A percentile compares a stretch with the other conserved stretches of the same genome.
These are phyloP conservation scores for Rhodotorula sp. DNA, from an alignment of 1,284 basidiomycete species.

Conservation along the genomic window DNA sequence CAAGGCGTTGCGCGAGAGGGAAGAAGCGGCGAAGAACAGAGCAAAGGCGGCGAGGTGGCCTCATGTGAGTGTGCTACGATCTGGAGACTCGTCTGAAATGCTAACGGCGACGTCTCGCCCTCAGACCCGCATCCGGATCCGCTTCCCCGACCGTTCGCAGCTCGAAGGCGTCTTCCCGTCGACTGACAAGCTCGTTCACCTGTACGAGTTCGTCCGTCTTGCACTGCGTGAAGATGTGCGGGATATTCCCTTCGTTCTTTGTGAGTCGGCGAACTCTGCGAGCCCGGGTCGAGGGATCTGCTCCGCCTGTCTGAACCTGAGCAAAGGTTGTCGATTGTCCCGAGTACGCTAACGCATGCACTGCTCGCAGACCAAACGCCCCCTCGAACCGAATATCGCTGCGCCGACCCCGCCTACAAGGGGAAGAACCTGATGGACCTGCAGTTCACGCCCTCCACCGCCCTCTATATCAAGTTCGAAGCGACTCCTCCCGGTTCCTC, in stretches of 20 bases:
- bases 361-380: constrained; percentile 66
- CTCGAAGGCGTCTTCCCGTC: constrained; percentile 76
- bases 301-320: not conserved
- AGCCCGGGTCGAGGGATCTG: too few species aligned
- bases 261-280: constrained; percentile 54
- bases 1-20: constrained; percentile 64
- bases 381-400: constrained; percentile 74
- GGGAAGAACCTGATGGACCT: constrained; percentile 67
- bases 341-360: not conserved
- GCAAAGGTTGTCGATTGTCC: not conserved
- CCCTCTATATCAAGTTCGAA: constrained; percentile 69
- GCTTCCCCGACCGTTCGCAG: constrained; percentile 74
- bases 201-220: constrained; percentile 79
- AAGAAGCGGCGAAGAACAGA: constrained; percentile 53
- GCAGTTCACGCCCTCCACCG: constrained; percentile 72
- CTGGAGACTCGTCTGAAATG: not conserved
- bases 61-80: constrained; percentile 55
- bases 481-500: not conserved
- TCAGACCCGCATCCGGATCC: constrained; percentile 75
- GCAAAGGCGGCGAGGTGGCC: constrained; percentile 67
- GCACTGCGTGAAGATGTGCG: constrained; percentile 68
- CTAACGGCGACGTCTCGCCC: not conserved
- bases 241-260: constrained; percentile 74
- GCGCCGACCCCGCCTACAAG: constrained; percentile 68
- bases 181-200: constrained; percentile 68